Percentiles rank a stretch among this genome's conserved stretches.
Conservation (phyloP, 768 basidiomycete genomes). For the Austroboletus festivus region DNA sequence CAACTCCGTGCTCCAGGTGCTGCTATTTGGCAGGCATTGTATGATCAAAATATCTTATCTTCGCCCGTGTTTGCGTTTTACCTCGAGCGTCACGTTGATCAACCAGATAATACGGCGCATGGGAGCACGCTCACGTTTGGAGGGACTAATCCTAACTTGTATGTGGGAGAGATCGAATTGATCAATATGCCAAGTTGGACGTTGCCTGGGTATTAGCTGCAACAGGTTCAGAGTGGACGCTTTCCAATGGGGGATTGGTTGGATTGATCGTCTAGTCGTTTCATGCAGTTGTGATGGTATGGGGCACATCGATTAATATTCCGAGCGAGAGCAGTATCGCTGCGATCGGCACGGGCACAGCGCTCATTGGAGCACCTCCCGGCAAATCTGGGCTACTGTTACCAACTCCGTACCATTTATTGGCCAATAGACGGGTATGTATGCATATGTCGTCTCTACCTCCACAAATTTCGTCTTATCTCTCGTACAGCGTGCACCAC, state of each 20-base stretch:
- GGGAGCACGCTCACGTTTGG: constrained; percentile 74
- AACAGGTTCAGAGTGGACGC: constrained; percentile 47
- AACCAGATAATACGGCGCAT: constrained; percentile 34
- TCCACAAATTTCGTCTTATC: constrained; percentile 4
- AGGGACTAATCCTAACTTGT: constrained; percentile 53
- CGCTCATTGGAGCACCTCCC: constrained; percentile 82
- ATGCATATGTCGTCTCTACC: constrained; percentile 70
- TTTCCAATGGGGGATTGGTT: too few relatives aligned
- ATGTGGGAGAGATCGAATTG: constrained; percentile 66
- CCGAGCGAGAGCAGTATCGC: constrained; percentile 43
- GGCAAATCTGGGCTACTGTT: constrained; percentile 61
- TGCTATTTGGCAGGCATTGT: constrained; percentile 64
- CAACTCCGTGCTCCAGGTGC: constrained; percentile 50
- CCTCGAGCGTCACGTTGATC: constrained; percentile 50
- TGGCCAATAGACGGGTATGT: constrained; percentile 60
- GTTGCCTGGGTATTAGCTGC: constrained; percentile 53
- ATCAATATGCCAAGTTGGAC: constrained; percentile 38
- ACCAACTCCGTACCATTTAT: too few relatives aligned
- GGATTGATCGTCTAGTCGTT: neutral
- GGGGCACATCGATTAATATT: constrained; percentile 45
- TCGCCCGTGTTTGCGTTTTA: constrained; percentile 59
- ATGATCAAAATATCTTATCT: constrained; percentile 38
- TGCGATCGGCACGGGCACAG: constrained; percentile 94
- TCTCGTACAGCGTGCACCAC: constrained; percentile 57
- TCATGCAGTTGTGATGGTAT: constrained; percentile 52